Evolutionary conservation across 2,329 filamentous ascomycete species (phyloP), one percentile per base, ranked within the genome.

Genomic region (Cladophialophora psammophila): DNA sequence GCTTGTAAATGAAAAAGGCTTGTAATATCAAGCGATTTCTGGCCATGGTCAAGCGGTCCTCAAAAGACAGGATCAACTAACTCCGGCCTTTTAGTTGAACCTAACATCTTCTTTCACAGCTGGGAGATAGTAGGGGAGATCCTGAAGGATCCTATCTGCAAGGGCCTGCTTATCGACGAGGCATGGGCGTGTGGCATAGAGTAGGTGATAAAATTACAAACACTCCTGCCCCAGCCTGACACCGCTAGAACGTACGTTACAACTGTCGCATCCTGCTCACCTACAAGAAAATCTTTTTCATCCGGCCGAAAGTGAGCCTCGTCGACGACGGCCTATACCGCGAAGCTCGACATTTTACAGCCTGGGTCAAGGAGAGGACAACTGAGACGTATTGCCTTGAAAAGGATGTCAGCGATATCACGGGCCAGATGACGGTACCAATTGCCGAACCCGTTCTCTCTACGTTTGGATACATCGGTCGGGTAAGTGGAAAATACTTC

Each of bases 241-340:
- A 56, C 18, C 9, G 32, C 18, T n/a, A 64, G 20, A 87, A 88
- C 72, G 81, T 86, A 60, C 82, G 85, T 63, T 91, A 88, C 79
- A 92, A n/a, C n/a, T n/a, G 86, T 71, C 82, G 90, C 31, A 81
- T 90, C n/a, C 84, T 91, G 68, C 81, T 82, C 67, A 82, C 88
- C 59, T 86, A 93, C 71, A 85, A 87, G 59, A 87, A 89, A 78
- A 88, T 94, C 20, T 78, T 93, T 18, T 81, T 90, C 66, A 90
- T 95, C 65, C 83, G 91, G 36, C 90, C 90, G 0, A 93, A 93
- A 78, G 82, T 91, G 69, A 88, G 83, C 73, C 83, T 93, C 5
- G 90, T 90, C 56, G 90, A 91, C 67, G 89, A 92, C 76, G 90
- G 90, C 1, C 91, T 88, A 71, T 89, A 86, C 74, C 78, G 85